Conservation (phyloP, 2,329 filamentous ascomycete genomes). For the Chalara sp. region DNA sequence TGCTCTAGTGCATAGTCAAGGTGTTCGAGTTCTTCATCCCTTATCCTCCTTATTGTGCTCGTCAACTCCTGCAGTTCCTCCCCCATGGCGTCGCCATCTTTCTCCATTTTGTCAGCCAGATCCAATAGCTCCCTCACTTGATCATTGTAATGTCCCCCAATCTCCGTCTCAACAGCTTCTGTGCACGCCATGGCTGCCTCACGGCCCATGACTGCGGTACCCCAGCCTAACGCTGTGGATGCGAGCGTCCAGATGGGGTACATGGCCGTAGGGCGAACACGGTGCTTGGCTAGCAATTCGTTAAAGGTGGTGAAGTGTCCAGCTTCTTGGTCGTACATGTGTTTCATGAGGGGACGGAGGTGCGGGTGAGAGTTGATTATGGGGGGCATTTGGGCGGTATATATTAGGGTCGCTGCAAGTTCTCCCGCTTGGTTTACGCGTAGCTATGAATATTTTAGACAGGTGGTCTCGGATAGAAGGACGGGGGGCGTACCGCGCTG, state of each 20-base stretch:
- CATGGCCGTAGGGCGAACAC: slow-evolving; percentile 85
- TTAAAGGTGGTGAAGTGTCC: slow-evolving; percentile 86
- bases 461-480: neutral
- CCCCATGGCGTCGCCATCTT: slow-evolving; percentile 71
- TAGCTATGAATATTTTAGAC: slow-evolving; percentile 42
- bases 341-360: slow-evolving; percentile 82
- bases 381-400: slow-evolving; percentile 80
- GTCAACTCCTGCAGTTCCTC: slow-evolving; percentile 70
- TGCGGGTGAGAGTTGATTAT: slow-evolving; percentile 76
- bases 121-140: slow-evolving; percentile 78
- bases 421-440: slow-evolving; percentile 97
- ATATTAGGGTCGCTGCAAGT: slow-evolving; percentile 93
- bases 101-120: slow-evolving; percentile 73
- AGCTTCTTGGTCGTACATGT: slow-evolving; percentile 97
- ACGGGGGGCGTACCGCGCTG: slow-evolving; percentile 49
- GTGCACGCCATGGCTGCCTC: slow-evolving; percentile 98
- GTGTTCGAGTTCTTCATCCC: slow-evolving; percentile 96
- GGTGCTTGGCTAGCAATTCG: slow-evolving; percentile 71
- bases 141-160: slow-evolving; percentile 89
- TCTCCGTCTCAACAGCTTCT: slow-evolving; percentile 97
- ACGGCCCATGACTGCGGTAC: slow-evolving; percentile 78
- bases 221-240: slow-evolving; percentile 79
- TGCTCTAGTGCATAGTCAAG: slow-evolving; percentile 91
- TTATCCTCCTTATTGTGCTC: slow-evolving; percentile 68
- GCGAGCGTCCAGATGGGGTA: slow-evolving; percentile 84